These are phyloP conservation scores for Limnomonas spitsbergensis DNA, from an alignment of 139 green algal genomes.

Conservation along the genomic window DNA sequence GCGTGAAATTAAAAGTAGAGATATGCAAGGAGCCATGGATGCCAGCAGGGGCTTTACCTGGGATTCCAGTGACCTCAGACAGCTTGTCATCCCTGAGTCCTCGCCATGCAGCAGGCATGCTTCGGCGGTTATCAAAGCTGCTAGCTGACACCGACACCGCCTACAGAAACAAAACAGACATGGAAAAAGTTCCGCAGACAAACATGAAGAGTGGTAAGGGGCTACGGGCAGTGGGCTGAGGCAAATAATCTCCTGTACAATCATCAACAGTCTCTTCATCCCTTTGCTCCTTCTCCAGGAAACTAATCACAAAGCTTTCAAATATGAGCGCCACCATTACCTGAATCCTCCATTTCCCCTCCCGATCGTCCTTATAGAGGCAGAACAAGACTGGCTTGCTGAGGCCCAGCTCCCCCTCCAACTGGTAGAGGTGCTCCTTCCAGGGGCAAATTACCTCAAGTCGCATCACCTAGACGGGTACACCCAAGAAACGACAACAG, in stretches of 20 bases:
- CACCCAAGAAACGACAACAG: too few relatives aligned
- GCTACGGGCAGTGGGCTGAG: too few relatives aligned
- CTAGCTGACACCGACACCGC: constrained; percentile 68
- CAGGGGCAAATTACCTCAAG: constrained; percentile 75
- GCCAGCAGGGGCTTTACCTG: too few relatives aligned
- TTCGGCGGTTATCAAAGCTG: constrained; percentile 74
- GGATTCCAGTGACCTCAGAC: constrained; percentile 66
- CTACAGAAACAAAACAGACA: constrained; percentile 42
- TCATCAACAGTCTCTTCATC: too few relatives aligned
- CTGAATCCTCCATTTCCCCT: constrained; percentile 77
- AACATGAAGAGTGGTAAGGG: not conserved
- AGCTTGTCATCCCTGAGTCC: constrained; percentile 86
- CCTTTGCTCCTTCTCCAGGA: too few relatives aligned
- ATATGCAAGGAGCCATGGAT: too few relatives aligned
- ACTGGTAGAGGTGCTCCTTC: constrained; percentile 94
- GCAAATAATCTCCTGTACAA: too few relatives aligned
- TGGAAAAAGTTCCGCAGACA: not conserved
- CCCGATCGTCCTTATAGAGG: constrained; percentile 78
- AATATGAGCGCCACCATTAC: too few relatives aligned
- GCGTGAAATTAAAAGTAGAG: too few relatives aligned
- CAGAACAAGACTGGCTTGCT: constrained; percentile 36
- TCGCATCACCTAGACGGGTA: constrained; percentile 59
- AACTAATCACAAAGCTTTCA: too few relatives aligned
- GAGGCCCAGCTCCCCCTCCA: constrained; percentile 85
- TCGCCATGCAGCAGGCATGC: constrained; percentile 81